These are phyloP conservation scores for Alnus rubra DNA, from an alignment of 306 rosid genomes.

Conservation along the genomic window DNA sequence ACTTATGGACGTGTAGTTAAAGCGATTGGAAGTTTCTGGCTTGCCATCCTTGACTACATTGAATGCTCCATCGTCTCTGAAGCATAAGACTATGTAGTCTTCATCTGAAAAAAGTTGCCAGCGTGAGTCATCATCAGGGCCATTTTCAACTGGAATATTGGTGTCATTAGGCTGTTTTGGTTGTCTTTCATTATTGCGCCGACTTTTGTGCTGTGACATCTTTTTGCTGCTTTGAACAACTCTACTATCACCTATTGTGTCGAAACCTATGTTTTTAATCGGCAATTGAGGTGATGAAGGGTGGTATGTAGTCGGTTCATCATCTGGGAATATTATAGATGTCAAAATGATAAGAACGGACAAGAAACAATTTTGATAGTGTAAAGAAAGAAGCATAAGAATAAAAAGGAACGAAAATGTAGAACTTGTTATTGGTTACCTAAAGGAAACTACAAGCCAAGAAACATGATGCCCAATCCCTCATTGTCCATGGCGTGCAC, in stretches of 20 bases:
- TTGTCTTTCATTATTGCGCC: conserved; percentile 8
- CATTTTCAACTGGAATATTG: conserved; percentile 14
- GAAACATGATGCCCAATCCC: conserved; percentile 53
- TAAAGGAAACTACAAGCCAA: conserved; percentile 41
- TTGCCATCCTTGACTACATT: conserved; percentile 42
- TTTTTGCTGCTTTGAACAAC: conserved; percentile 13
- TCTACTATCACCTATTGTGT: neutral
- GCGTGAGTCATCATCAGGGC: conserved; percentile 34
- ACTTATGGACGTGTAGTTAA: conserved; percentile 16
- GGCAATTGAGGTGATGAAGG: conserved; percentile 19
- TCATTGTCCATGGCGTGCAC: conserved; percentile 46
- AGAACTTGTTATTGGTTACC: conserved; percentile 26
- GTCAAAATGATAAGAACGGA: neutral
- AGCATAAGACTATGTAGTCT: conserved; percentile 64
- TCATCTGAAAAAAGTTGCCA: conserved; percentile 47
- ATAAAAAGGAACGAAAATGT: conserved; percentile 1
- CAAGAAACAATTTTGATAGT: neutral
- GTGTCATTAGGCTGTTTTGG: conserved; percentile 27
- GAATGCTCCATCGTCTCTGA: conserved; percentile 54
- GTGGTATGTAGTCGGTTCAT: neutral
- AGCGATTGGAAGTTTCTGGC: too few species aligned
- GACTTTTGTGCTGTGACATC: conserved; percentile 22
- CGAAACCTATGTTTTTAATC: conserved; percentile 7
- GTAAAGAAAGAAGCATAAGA: neutral
- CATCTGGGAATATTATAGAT: conserved; percentile 27